Base-by-base conservation (phyloP, 768 basidiomycete species). In the Pleurotus cornucopiae region DNA sequence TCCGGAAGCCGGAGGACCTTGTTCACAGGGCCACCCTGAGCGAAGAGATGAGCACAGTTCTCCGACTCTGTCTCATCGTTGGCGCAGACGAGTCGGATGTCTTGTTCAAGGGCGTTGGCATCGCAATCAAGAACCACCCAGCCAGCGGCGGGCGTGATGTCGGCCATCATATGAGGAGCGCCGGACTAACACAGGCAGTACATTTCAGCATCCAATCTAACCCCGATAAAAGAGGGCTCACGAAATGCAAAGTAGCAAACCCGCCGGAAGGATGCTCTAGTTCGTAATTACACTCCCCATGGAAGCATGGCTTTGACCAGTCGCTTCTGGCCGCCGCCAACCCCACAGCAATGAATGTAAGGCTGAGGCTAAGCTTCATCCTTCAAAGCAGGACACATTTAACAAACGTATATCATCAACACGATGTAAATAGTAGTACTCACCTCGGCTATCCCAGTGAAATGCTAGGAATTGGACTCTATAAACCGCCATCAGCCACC, bases 31-130 rank as follows among this genome's bases (percentile, higher is more conserved):
- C 51, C 51, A n/a, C 51, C 51, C 4, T 53, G 14, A 11, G 51
- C 39, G 51, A 53, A 53, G 51, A 53, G 51, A 23, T 53, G 51
- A 39, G 51, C 34, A n/a, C 51, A 53, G 20, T 23, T 34, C 16
- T 53, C 51, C 6, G 51, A 37, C 16, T 53, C 38, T 18, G 5
- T 41, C n/a, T 53, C 51, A n/a, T 53, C 51, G 37, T 41, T 53
- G 18, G 51, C 51, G 41, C 51, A 53, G 13, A 53, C 51, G 2
- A 53, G 51, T 6, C 41, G 41, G 41, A 44, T 44, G 41, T 44
- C 41, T 21, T 44, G 41, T 6, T 44, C 41, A 11, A 44, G 41
- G 16, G 41, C 41, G 9, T 44, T 44, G n/a, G 41, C 6, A 44
- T 44, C 41, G 9, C 41, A 44, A 11, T 44, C 41, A 2, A 44